Evolutionary conservation across 192 early-diverging fungal species (phyloP), one percentile per base, ranked within the genome.

Genomic region (Coemansia interrupta): DNA sequence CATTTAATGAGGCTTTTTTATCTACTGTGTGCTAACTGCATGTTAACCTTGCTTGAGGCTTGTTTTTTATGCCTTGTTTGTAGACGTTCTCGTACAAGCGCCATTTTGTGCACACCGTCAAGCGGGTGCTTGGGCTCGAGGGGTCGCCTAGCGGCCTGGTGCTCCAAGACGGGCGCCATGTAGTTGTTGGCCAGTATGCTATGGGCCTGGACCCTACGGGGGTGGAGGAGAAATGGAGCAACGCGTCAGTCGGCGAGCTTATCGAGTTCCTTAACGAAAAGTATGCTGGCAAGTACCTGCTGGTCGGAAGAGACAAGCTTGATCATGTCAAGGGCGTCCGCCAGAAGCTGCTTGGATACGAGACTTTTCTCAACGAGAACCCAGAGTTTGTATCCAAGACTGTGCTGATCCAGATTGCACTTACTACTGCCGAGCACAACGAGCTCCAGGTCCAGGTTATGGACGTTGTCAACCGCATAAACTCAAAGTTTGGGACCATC

Each of bases 301-400:
- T 98, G 64, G 89, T 97, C 41, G 94, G 93, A 0, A 83, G 94
- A 18, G 96, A 98, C 80, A 96, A 96, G 81, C 82, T 97, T 46
- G 95, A 98, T 80, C 89, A 90, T 56, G 86, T 97, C 63, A 97
- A 96, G 63, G 95, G 94, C 13, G 92, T 98, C 28, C 86, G 89
- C 29, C 95, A 98, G 72, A 97, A 97, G 79, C 70, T 98, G 66
- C 78, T 90, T 5, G 90, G 93, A 0, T 98, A 93, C 75, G 93
- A 97, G 59, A 84, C 83, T 26, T 98, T 98, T 64, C 66, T 98
- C 42, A 83, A 73, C 6, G 77, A 83, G 17, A 90, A 90, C 58
- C 95, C 96, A 2, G 91, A 98, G 64, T 97, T 91, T 88, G 87
- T 85, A 24, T 87, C 89, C 46, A 89, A 94, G 71, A 91, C 94